These are phyloP conservation scores for Hanseniaspora nectarophila DNA, from an alignment of 805 yeast genomes.

Conservation along the genomic window DNA sequence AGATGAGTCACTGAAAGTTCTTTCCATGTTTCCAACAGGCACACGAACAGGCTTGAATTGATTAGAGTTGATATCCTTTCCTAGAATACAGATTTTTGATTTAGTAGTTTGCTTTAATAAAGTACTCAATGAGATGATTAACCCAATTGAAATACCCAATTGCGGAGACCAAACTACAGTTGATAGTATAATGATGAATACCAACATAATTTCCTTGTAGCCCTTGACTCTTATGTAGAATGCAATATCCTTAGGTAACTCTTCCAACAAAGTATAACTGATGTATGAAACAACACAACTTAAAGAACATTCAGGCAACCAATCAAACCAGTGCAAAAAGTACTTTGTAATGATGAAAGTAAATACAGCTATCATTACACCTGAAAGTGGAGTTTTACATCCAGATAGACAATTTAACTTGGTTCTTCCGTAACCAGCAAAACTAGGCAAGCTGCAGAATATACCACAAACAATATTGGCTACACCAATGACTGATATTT, in stretches of 20 bases:
- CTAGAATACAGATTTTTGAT: slow-evolving; percentile 36
- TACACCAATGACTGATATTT: slow-evolving; percentile 12
- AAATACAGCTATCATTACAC: slow-evolving; percentile 16
- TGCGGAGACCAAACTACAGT: slow-evolving; percentile 29
- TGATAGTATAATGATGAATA: slow-evolving; percentile 17
- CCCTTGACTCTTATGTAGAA: slow-evolving; percentile 37
- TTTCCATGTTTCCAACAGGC: neutral
- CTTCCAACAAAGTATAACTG: slow-evolving; percentile 35
- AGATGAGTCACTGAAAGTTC: slow-evolving; percentile 6
- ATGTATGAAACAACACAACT: slow-evolving; percentile 37
- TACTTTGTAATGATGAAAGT: slow-evolving; percentile 20
- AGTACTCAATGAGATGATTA: slow-evolving; percentile 29
- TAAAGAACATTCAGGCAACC: slow-evolving; percentile 35
- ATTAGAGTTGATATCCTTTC: slow-evolving; percentile 26
- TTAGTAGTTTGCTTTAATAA: slow-evolving; percentile 32
- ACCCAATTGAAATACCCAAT: slow-evolving; percentile 31
- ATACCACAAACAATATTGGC: slow-evolving; percentile 12
- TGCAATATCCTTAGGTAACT: slow-evolving; percentile 33
- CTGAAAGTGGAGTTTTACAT: slow-evolving; percentile 17
- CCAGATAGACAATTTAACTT: slow-evolving; percentile 14
- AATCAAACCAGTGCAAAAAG: slow-evolving; percentile 28
- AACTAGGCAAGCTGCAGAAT: slow-evolving; percentile 13
- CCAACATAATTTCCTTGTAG: slow-evolving; percentile 29
- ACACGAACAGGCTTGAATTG: slow-evolving; percentile 12
- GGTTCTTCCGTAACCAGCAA: slow-evolving; percentile 16